Conservation (phyloP, 75 land plant species). For the Sequoia sempervirens region DNA sequence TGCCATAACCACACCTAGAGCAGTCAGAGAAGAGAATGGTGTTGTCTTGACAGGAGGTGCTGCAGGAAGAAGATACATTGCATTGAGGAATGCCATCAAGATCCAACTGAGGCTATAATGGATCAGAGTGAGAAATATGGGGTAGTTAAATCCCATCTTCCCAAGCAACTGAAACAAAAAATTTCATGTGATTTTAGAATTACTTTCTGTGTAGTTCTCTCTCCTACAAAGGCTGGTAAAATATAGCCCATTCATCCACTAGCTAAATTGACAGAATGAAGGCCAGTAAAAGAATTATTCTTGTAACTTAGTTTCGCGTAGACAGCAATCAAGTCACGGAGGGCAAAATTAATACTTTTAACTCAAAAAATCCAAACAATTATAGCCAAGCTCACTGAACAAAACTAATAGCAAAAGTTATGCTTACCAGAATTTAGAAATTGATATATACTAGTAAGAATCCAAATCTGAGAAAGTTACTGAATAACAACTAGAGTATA, state of each 20-base stretch:
- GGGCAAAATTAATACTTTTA: background rate
- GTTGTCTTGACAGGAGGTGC: slow-evolving; percentile 72
- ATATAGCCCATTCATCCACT: background rate
- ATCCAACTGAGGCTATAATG: slow-evolving; percentile 76
- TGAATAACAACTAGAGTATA: too few species aligned
- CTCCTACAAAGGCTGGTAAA: background rate
- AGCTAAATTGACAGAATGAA: background rate
- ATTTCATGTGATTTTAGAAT: background rate
- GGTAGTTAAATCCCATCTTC: slow-evolving; percentile 76
- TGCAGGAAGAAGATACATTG: slow-evolving; percentile 60
- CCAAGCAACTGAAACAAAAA: slow-evolving; percentile 64
- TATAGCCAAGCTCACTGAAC: background rate
- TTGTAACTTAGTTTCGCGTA: background rate
- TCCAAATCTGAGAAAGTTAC: background rate
- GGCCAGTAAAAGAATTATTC: background rate
- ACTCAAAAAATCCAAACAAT: background rate
- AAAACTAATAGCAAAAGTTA: background rate
- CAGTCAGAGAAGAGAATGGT: slow-evolving; percentile 45
- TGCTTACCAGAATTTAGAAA: background rate
- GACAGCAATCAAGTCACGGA: background rate
- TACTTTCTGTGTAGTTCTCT: background rate
- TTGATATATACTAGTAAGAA: background rate
- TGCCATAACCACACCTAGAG: slow-evolving; percentile 77
- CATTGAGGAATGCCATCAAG: slow-evolving; percentile 67
- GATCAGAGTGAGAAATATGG: slow-evolving; percentile 69